Base-by-base conservation (phyloP, 176 grass and related monocot species). In the Rhipidocladum racemiflorum region DNA sequence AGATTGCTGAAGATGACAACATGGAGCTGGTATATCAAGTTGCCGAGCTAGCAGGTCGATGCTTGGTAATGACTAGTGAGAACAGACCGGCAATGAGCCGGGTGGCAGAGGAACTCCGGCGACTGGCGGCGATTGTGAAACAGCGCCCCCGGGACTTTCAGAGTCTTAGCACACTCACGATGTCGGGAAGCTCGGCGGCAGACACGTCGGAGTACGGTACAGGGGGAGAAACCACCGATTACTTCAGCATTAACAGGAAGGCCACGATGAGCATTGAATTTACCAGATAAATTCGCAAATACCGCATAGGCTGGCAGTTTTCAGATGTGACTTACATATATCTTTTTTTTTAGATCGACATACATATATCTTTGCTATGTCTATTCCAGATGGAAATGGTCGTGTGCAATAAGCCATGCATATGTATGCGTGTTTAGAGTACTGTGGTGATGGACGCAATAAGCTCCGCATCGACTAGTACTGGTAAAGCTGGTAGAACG, bases 261-360 rank as follows among this genome's bases (percentile, higher is more conserved):
- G 50, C 49, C 9, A 2, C 49, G 0, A 56, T 81, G 50, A 81
- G 65, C 78, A 70, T 70, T 4, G 65, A 81, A 20, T 56, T 81
- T 70, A 23, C 65, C 40, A 56, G 48, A 81, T 81, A 35, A 81
- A 61, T 23, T 56, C 18, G 7, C 5, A 54, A 13, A 54, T 54
- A 21, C 18, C 50, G 18, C 18, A 54, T 21, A 54, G 39, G 9
- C 39, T 46, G 44, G 9, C 48, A 18, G 3, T 50, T 5, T 50
- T 50, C 16, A 18, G 16, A 50, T 50, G 48, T 50, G 48, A 50
- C 12, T 45, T 18, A 45, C 44, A 45, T 45, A 4, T 14, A 45
- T 45, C 12, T 45, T 45, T 3, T 40, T 8, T 40, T 40, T 40
- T 9, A 40, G 39, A 40, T 40, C 39, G 8, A 40, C 39, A 34